Conservation (phyloP, 2,329 filamentous ascomycete genomes). For the Colletotrichum phormii region DNA sequence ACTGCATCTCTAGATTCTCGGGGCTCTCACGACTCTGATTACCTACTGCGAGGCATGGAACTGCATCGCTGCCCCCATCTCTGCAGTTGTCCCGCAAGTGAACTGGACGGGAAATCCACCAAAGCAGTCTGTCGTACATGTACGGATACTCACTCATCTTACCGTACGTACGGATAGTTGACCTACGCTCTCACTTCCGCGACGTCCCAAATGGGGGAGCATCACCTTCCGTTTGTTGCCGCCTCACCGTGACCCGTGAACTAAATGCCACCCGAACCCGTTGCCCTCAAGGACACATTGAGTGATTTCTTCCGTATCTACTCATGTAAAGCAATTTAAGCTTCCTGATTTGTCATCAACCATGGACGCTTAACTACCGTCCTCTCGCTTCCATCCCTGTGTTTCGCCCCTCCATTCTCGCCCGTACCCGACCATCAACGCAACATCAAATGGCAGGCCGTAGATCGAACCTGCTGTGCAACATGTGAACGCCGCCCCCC, state of each 20-base stretch:
- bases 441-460: background rate
- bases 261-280: background rate
- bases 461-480: background rate
- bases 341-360: background rate
- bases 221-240: conserved; percentile 2
- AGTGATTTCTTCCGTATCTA: too few species aligned
- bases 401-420: background rate
- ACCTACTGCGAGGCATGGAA: background rate
- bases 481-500: background rate
- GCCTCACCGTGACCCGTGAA: background rate
- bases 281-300: too few species aligned
- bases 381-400: background rate
- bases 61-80: background rate
- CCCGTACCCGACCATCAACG: background rate
- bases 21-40: background rate
- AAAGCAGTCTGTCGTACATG: background rate
- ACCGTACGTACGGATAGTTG: background rate
- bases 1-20: background rate
- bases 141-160: too few species aligned
- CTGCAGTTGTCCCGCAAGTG: conserved; percentile 3
- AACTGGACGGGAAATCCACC: background rate
- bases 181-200: background rate
- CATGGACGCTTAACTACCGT: background rate
- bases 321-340: background rate
- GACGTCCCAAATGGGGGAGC: background rate